phyloP scores from a whole-genome alignment of 2,329 filamentous ascomycete genomes.

The Mycosphaerella sp. region DNA sequence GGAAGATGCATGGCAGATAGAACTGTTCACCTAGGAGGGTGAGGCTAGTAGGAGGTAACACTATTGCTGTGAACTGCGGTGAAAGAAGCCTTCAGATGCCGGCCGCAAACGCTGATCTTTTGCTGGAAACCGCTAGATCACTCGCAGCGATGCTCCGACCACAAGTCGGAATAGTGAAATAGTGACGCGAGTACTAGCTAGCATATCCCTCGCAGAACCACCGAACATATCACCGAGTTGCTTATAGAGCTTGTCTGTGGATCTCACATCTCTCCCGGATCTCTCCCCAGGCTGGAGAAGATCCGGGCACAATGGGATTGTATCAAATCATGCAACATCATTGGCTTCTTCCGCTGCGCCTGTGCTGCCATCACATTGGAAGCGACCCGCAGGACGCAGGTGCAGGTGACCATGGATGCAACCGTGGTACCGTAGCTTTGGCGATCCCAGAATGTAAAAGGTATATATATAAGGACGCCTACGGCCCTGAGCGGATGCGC shows the following conservation, averaged over 20 bases:
- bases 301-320: conserved; percentile 7
- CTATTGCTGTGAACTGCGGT: not conserved
- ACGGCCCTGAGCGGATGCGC: not conserved
- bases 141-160: conserved; percentile 15
- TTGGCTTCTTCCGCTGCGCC: conserved; percentile 6
- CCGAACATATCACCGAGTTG: conserved; percentile 12
- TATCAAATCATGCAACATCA: conserved; percentile 4
- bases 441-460: no score
- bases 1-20: no score
- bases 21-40: not conserved
- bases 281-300: conserved; percentile 13
- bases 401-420: conserved; percentile 4
- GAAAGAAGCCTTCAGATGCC: conserved; percentile 8
- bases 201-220: conserved; percentile 14
- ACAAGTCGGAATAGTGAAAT: no score
- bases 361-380: not conserved
- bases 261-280: not conserved
- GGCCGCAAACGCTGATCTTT: not conserved
- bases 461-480: conserved; percentile 1
- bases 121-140: conserved; percentile 1
- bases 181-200: conserved; percentile 2
- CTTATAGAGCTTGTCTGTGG: conserved; percentile 9
- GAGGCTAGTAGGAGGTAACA: not conserved
- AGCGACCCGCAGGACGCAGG: no score
- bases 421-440: conserved; percentile 3